Percentiles rank a stretch among this genome's conserved stretches.
phyloP scores from a whole-genome alignment of 352 stramenopile species.

The Phytophthora aleatoria region DNA sequence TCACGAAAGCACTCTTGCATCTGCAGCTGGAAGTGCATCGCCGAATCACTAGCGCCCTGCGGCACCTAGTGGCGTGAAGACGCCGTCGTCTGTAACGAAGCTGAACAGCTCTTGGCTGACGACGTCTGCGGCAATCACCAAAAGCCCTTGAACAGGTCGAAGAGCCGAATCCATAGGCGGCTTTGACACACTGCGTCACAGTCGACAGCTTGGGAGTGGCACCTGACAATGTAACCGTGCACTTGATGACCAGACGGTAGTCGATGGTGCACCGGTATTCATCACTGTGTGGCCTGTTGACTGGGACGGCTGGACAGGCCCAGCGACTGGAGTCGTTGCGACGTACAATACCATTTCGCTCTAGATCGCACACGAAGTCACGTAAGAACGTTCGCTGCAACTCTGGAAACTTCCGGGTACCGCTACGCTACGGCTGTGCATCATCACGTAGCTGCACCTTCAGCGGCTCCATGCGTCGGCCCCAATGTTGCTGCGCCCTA shows the following conservation, averaged over 20 bases:
- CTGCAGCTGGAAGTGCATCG: constrained; percentile 3
- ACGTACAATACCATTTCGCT: neutral
- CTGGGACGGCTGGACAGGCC: constrained; percentile 1
- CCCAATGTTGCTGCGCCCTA: neutral
- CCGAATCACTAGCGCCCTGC: constrained; percentile 2
- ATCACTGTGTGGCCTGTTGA: neutral
- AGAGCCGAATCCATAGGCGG: constrained; percentile 6
- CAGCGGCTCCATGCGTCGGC: neutral
- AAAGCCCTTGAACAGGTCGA: constrained; percentile 4
- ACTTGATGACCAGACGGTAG: constrained; percentile 4
- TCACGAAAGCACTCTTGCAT: constrained; percentile 6
- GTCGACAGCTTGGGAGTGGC: neutral
- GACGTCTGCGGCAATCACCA: neutral
- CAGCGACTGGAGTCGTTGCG: constrained; percentile 9
- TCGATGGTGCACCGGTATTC: neutral
- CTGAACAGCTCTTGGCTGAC: neutral
- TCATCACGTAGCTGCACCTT: neutral
- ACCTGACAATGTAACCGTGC: neutral
- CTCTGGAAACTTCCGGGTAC: neutral
- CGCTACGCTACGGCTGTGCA: constrained; percentile 1
- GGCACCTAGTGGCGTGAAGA: constrained; percentile 3
- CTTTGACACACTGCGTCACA: neutral
- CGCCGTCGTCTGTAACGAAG: constrained; percentile 5
- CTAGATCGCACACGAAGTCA: neutral
- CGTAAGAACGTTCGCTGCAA: constrained; percentile 8